Conservation (phyloP, 495 filamentous ascomycete species). For the Penicillium robsamsonii region DNA sequence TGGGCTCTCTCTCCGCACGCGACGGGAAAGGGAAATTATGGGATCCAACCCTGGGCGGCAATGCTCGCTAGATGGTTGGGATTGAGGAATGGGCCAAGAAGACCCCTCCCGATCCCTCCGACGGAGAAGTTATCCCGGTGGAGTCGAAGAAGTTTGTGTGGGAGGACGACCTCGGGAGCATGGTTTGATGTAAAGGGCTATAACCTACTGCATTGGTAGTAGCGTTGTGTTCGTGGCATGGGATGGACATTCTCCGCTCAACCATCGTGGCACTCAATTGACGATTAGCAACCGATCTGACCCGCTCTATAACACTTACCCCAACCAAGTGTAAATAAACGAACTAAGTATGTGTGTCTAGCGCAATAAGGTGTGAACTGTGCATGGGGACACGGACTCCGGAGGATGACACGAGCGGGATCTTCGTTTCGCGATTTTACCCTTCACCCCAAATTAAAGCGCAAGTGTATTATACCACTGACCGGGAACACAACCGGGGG, state of each 20-base stretch:
- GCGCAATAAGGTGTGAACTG: slow-evolving; percentile 35
- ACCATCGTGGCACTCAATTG: slow-evolving; percentile 11
- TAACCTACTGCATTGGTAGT: neutral
- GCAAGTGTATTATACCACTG: slow-evolving; percentile 6
- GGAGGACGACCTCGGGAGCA: neutral
- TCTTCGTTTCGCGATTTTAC: neutral
- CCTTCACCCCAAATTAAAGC: neutral
- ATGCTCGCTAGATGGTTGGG: slow-evolving; percentile 5
- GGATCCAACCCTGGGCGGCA: neutral
- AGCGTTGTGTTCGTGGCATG: slow-evolving; percentile 9
- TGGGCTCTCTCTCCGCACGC: neutral
- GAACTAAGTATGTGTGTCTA: neutral
- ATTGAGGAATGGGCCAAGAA: slow-evolving; percentile 15
- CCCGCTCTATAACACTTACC: neutral
- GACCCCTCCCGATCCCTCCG: neutral
- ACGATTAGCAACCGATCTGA: slow-evolving; percentile 7
- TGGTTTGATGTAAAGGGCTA: neutral
- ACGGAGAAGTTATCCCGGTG: slow-evolving; percentile 1
- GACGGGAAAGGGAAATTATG: neutral
- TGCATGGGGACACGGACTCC: slow-evolving; percentile 20
- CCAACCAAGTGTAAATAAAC: slow-evolving; percentile 6
- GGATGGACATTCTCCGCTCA: neutral
- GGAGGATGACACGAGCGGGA: slow-evolving; percentile 14
- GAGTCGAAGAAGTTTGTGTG: neutral
- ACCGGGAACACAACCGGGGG: slow-evolving; percentile 30